phyloP scores from a whole-genome alignment of 2,329 filamentous ascomycete species.

The Exophiala calicioides region DNA sequence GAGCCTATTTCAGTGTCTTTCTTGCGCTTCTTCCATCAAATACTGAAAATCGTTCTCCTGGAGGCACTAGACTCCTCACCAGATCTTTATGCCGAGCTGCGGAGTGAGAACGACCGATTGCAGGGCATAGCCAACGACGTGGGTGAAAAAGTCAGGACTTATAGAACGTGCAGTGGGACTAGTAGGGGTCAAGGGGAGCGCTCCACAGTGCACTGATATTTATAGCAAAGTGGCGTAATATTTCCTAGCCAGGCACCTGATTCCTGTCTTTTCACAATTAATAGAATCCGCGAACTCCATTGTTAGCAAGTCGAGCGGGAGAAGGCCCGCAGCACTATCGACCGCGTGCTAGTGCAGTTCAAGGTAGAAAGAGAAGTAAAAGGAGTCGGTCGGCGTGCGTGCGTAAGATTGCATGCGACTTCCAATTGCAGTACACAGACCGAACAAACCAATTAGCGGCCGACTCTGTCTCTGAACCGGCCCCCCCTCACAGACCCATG shows the following conservation, averaged over 20 bases:
- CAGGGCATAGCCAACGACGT: conserved; percentile 36
- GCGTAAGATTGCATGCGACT: conserved; percentile 1
- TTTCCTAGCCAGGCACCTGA: conserved; percentile 10
- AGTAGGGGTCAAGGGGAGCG: conserved; percentile 26
- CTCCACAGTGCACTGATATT: conserved; percentile 9
- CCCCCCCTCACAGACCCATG: conserved; percentile 6
- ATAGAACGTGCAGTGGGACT: conserved; percentile 33
- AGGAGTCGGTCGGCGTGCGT: conserved; percentile 1
- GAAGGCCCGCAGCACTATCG: neutral
- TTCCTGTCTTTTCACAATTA: neutral
- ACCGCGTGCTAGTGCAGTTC: neutral
- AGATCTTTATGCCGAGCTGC: conserved; percentile 33
- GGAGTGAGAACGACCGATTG: conserved; percentile 37
- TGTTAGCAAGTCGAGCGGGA: neutral
- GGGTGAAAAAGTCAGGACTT: conserved; percentile 37
- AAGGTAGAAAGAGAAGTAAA: neutral
- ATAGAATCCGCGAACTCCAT: neutral
- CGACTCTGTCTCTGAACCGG: neutral
- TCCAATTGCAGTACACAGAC: conserved; percentile 27
- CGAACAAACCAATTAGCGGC: conserved; percentile 30
- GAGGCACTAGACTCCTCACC: conserved; percentile 37
- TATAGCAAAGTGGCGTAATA: conserved; percentile 6
- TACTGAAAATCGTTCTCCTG: conserved; percentile 40
- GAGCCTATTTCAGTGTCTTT: conserved; percentile 39
- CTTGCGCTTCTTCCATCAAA: conserved; percentile 39